A percentile compares a stretch with the other conserved stretches of the same genome.
Conservation (phyloP, 495 filamentous ascomycete species). For the Xylaria venustula region DNA sequence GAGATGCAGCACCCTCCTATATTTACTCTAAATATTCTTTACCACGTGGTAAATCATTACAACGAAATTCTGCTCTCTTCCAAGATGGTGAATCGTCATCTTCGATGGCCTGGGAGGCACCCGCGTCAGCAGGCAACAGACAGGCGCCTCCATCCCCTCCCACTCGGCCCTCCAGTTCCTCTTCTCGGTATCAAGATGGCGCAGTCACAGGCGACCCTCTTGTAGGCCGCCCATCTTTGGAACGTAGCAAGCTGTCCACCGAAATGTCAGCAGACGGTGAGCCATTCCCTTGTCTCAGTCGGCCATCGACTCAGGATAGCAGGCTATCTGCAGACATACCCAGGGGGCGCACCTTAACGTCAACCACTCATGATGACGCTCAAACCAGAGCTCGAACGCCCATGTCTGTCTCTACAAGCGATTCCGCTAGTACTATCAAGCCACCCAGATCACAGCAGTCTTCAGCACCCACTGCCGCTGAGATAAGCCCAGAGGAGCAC, state of each 20-base stretch:
- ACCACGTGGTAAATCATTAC: constrained; percentile 74
- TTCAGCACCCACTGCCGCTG: constrained; percentile 44
- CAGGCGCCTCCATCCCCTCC: constrained; percentile 57
- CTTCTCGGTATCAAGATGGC: constrained; percentile 32
- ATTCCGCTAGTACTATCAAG: constrained; percentile 64
- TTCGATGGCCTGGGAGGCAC: constrained; percentile 62
- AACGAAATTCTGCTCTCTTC: constrained; percentile 66
- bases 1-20: constrained; percentile 64
- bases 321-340: constrained; percentile 38
- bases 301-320: constrained; percentile 47
- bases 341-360: constrained; percentile 37
- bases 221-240: constrained; percentile 37
- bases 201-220: constrained; percentile 37
- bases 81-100: constrained; percentile 56
- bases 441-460: constrained; percentile 55
- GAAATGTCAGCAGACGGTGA: constrained; percentile 32
- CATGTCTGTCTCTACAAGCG: constrained; percentile 58
- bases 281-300: constrained; percentile 42
- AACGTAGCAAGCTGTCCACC: constrained; percentile 46
- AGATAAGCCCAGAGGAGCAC: constrained; percentile 80
- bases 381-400: constrained; percentile 33
- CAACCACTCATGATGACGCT: constrained; percentile 34
- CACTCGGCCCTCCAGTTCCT: constrained; percentile 50
- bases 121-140: constrained; percentile 47
- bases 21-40: constrained; percentile 80